Evolutionary conservation across 371 early-diverging fungal genomes (phyloP), one percentile per base, ranked within the genome.

Genomic region (Apophysomyces ossiformis): DNA sequence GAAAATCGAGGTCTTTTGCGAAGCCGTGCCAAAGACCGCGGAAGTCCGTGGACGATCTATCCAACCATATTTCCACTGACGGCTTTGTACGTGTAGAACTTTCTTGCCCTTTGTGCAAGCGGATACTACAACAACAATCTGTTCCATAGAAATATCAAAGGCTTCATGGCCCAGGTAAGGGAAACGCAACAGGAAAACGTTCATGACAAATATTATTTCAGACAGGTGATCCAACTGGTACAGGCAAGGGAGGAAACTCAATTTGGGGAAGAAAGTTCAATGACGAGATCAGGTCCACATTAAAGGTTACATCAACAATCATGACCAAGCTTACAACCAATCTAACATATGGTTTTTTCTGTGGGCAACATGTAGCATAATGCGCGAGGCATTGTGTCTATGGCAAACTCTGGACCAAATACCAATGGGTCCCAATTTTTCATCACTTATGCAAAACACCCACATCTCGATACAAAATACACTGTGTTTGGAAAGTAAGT

Each of bases 361-460:
- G 12, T 45, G n/a, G 21, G 6, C 21, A 21, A 50, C 13, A 9
- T 32, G 50, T 74, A 93, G 89, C 97, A 97, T 75, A 92, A 93
- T 68, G 88, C 88, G 0, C 87, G 93, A 8, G 96, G 96, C 1
- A 91, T 96, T 21, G 84, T 97, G 5, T 89, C 92, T 5, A 98
- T 98, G 97, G 98, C 98, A 16, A 98, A 96, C 76, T 87, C 89
- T 15, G 96, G 96, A n/a, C 92, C 94, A 0, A 90, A 94, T 61
- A 93, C 93, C 32, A 95, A 95, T 58, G 91, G 92, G 36, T 95
- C 95, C 0, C 97, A 97, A 71, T 97, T 96, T 75, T 97, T 95
- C 76, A 95, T 97, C 61, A 93, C 93, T 2, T 94, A 94, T 65
- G 85, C 79, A 37, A 92, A 92, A 60, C 92, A 91, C 63, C 83